Conservation (phyloP, 2,329 filamentous ascomycete genomes). For the Diplodia mutila region DNA sequence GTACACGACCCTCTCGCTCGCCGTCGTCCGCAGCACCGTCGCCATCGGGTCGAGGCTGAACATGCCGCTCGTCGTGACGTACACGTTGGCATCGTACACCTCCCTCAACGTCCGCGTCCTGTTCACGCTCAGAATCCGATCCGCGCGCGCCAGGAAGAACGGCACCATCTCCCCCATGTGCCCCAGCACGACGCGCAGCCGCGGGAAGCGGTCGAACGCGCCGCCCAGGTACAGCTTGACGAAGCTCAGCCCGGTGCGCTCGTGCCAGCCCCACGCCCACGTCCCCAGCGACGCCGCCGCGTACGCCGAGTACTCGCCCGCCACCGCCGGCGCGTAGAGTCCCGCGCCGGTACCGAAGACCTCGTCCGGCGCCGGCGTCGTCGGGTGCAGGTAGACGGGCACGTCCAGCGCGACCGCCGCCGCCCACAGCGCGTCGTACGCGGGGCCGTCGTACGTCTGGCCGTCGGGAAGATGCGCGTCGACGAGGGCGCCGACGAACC, state of each 20-base stretch:
- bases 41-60: constrained; percentile 56
- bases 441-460: neutral
- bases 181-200: constrained; percentile 59
- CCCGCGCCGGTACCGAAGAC: neutral
- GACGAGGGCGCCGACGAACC: neutral
- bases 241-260: constrained; percentile 54
- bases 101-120: constrained; percentile 46
- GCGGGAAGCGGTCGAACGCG: constrained; percentile 59
- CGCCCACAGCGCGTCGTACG: neutral
- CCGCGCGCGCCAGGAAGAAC: constrained; percentile 57
- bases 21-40: constrained; percentile 48
- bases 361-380: neutral
- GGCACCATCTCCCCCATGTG: constrained; percentile 60
- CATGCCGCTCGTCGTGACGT: constrained; percentile 61
- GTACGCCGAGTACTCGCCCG: constrained; percentile 42
- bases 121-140: constrained; percentile 28
- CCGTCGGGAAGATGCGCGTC: neutral
- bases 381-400: neutral
- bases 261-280: constrained; percentile 57
- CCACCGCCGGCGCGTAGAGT: neutral
- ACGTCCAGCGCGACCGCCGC: neutral
- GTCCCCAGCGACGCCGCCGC: constrained; percentile 43
- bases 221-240: constrained; percentile 57
- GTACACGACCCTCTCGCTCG: constrained; percentile 58
- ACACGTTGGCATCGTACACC: constrained; percentile 61